Percentiles rank a stretch among this genome's conserved stretches.
phyloP scores from a whole-genome alignment of 768 basidiomycete species.

The Amanita molliuscula region DNA sequence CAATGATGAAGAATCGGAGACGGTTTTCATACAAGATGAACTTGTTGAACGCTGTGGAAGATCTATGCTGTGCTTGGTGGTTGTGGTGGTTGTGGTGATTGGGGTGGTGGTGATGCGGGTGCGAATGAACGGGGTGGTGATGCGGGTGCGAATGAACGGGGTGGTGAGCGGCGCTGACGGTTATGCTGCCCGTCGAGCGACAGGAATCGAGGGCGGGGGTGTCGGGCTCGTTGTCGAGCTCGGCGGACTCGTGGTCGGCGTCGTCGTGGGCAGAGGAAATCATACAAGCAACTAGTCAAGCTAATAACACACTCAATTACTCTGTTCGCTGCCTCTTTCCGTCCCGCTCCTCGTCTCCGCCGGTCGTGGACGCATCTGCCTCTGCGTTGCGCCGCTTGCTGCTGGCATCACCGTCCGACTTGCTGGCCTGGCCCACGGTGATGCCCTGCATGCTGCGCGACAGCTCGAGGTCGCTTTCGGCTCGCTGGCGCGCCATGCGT shows the following conservation, averaged over 20 bases:
- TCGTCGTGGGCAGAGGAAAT: neutral
- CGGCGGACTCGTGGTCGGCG: neutral
- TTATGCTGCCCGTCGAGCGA: neutral
- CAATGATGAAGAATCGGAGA: constrained; percentile 84
- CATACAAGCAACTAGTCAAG: constrained; percentile 1
- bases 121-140: neutral
- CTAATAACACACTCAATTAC: constrained; percentile 14
- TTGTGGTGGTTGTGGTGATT: neutral
- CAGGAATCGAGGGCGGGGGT: too few species aligned
- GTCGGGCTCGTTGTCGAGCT: neutral
- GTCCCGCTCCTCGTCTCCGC: constrained; percentile 19
- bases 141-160: neutral
- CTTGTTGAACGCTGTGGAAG: constrained; percentile 51
- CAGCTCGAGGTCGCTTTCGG: constrained; percentile 55
- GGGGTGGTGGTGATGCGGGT: neutral
- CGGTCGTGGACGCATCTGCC: constrained; percentile 22
- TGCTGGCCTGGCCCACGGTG: neutral
- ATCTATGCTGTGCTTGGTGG: neutral
- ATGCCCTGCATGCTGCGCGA: constrained; percentile 29
- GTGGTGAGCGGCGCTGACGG: neutral
- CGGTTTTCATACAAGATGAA: constrained; percentile 93
- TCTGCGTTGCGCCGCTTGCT: constrained; percentile 29
- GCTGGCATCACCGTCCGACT: neutral
- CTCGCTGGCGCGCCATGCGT: constrained; percentile 42
- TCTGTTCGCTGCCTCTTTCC: constrained; percentile 34